Percentiles rank a stretch among this genome's conserved stretches.
These are phyloP conservation scores for Artemisia argyi DNA, from an alignment of 129 eudicot species.

Conservation along the genomic window DNA sequence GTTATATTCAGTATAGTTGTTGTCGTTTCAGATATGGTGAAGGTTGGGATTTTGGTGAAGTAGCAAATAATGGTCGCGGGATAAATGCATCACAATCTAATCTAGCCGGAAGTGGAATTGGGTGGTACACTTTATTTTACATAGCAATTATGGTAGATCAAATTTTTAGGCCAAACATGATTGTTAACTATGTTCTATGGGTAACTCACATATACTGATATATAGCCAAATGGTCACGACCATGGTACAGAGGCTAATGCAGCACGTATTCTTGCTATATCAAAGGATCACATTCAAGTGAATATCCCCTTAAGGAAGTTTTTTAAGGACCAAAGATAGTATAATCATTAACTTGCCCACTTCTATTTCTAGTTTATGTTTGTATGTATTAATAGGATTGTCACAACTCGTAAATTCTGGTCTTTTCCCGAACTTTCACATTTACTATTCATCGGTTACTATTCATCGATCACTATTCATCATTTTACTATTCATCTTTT, in stretches of 20 bases:
- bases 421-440: too few relatives aligned
- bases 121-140: constrained; percentile 50
- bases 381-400: background rate
- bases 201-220: constrained; percentile 9
- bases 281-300: constrained; percentile 94
- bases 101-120: constrained; percentile 86
- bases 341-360: constrained; percentile 2
- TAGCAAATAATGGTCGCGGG: constrained; percentile 89
- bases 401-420: too few relatives aligned
- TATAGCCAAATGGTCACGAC: constrained; percentile 83
- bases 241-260: constrained; percentile 69
- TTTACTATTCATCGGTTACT: too few relatives aligned
- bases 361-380: background rate
- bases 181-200: background rate
- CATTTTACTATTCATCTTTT: too few relatives aligned
- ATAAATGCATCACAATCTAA: constrained; percentile 85
- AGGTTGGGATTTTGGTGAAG: constrained; percentile 99
- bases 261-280: constrained; percentile 64
- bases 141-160: too few relatives aligned
- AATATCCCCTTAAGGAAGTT: background rate
- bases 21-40: constrained; percentile 76
- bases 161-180: background rate
- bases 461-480: too few relatives aligned
- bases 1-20: background rate
- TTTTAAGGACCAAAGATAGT: background rate